These are phyloP conservation scores for Coemansia sp. DNA, from an alignment of 192 early-diverging fungal species.

Conservation along the genomic window DNA sequence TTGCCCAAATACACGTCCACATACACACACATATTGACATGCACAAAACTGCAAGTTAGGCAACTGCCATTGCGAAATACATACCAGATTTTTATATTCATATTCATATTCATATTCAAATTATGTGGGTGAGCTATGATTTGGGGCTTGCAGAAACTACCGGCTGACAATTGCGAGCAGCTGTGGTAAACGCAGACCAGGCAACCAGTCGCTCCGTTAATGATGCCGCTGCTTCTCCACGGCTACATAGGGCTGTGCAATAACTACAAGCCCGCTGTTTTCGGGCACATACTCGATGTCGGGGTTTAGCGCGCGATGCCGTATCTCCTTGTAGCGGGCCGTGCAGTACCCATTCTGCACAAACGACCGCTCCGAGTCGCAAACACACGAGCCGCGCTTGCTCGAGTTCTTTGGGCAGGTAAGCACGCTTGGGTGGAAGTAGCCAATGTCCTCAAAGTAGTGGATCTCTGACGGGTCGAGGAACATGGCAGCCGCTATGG, in stretches of 20 bases:
- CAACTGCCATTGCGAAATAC: too few relatives aligned
- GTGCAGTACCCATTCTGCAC: conserved; percentile 16
- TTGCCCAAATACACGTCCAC: too few relatives aligned
- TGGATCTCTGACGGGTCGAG: conserved; percentile 56
- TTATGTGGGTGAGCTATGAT: too few relatives aligned
- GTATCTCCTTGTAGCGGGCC: conserved; percentile 9
- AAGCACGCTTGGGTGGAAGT: conserved; percentile 48
- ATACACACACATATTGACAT: too few relatives aligned
- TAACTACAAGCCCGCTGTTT: conserved; percentile 5
- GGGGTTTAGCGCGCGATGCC: conserved; percentile 6
- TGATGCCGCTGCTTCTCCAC: too few relatives aligned
- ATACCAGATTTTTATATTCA: background rate
- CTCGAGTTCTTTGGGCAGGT: conserved; percentile 44
- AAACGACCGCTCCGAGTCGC: conserved; percentile 22
- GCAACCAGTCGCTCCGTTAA: too few relatives aligned
- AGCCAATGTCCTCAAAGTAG: conserved; percentile 72
- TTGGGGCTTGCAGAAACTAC: too few relatives aligned
- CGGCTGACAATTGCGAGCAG: background rate
- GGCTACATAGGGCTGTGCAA: background rate
- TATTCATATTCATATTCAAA: background rate
- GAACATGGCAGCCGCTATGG: conserved; percentile 59
- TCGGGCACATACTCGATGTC: background rate
- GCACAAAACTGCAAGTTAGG: too few relatives aligned
- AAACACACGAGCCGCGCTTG: conserved; percentile 40
- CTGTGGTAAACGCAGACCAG: too few relatives aligned